Base-by-base conservation (phyloP, 2,329 filamentous ascomycete genomes). In the Beauveria caledonica region DNA sequence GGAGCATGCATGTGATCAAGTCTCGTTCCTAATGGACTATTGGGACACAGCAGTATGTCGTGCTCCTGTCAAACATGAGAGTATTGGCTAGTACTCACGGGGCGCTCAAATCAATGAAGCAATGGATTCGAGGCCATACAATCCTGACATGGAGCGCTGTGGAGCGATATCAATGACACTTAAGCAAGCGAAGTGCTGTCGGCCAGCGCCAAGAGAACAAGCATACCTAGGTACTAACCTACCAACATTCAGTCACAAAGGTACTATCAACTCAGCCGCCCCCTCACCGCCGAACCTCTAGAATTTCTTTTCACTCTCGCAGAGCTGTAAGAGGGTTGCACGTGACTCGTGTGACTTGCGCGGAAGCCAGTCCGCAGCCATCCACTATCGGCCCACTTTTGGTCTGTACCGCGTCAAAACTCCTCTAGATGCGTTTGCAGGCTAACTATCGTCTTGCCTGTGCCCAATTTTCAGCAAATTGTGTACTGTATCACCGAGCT, bases 391-490 rank as follows among this genome's bases (percentile, higher is more conserved):
- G n/a, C 51, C 58, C 58, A 60, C 58, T 60, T 53, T 42, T 25
- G 15, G 27, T 25, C 11, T 48, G 48, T 50, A 58, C 48, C 60
- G 60, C 60, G 60, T 62, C 60, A 62, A 62, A 62, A 62, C 60
- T 62, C 49, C 48, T 62, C 60, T 21, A 58, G 23, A 58, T 50
- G 55, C 45, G 55, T 50, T 50, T 58, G 45, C 55, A 42, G 55
- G 27, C 27, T 25, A 42, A 50, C 45, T 21, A 50, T 49, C 33
- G 15, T n/a, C 15, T 25, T 50, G 39, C 46, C 27, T 17, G 36
- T 21, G 15, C 45, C 45, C 23, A 50, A 58, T 27, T 50, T 50
- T 50, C 33, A 29, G 27, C 55, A 15, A 36, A 58, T 42, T 50
- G 46, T 58, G 19, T 42, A 40, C 36, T 58, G 51, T 58, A 58